Conservation (phyloP, 768 basidiomycete species). For the Crepidotus variabilis region DNA sequence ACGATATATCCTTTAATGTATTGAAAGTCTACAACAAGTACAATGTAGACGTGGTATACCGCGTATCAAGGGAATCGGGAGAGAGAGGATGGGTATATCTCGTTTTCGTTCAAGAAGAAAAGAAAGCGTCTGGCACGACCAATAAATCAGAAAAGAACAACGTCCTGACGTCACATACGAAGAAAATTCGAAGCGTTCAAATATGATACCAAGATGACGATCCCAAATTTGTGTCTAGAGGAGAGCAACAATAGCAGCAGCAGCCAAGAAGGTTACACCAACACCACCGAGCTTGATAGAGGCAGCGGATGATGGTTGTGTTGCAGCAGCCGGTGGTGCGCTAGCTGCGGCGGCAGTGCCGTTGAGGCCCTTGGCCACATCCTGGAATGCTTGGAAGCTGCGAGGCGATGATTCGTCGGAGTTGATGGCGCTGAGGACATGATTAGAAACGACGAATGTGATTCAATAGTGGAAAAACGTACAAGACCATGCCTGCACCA, state of each 20-base stretch:
- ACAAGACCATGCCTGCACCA: slow-evolving; percentile 55
- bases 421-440: slow-evolving; percentile 46
- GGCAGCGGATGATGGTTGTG: slow-evolving; percentile 24
- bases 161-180: slow-evolving; percentile 9
- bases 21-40: not conserved
- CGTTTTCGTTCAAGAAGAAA: not conserved
- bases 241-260: slow-evolving; percentile 28
- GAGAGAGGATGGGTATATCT: not conserved
- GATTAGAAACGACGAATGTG: not conserved
- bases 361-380: slow-evolving; percentile 50
- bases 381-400: slow-evolving; percentile 56
- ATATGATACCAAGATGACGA: too few relatives aligned
- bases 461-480: slow-evolving; percentile 13
- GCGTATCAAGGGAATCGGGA: not conserved
- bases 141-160: slow-evolving; percentile 1
- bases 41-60: not conserved
- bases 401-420: slow-evolving; percentile 42
- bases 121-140: not conserved
- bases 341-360: slow-evolving; percentile 40
- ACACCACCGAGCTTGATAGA: slow-evolving; percentile 30
- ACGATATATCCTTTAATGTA: not conserved
- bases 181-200: not conserved
- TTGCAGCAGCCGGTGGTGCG: slow-evolving; percentile 18
- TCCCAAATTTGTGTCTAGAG: slow-evolving; percentile 20
- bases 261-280: slow-evolving; percentile 23